phyloP scores from a whole-genome alignment of 2,329 filamentous ascomycete species.

The Elsinoe perseae region DNA sequence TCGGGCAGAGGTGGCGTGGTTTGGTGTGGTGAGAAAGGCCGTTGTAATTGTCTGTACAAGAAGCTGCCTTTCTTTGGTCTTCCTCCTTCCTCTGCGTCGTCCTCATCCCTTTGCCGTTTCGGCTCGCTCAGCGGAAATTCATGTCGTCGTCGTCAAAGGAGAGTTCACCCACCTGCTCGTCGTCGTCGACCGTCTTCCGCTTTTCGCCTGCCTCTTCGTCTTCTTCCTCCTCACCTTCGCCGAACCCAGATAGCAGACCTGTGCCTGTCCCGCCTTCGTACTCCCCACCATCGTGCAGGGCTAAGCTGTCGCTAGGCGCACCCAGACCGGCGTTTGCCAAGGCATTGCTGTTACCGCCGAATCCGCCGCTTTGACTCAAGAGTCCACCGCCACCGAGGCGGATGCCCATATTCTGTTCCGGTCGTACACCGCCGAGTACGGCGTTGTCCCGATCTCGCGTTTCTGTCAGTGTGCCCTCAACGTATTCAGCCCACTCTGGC shows the following conservation, averaged over 20 bases:
- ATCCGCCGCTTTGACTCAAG: constrained; percentile 37
- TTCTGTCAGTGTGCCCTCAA: constrained; percentile 85
- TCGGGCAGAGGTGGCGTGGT: not conserved
- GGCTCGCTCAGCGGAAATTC: constrained; percentile 45
- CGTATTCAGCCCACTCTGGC: constrained; percentile 86
- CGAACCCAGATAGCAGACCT: constrained; percentile 66
- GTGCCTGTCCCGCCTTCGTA: constrained; percentile 29
- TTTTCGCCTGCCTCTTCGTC: constrained; percentile 64
- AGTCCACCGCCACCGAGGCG: constrained; percentile 40
- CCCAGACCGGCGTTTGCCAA: constrained; percentile 76
- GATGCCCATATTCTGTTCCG: constrained; percentile 78
- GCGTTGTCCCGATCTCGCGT: constrained; percentile 95
- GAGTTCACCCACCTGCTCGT: constrained; percentile 61
- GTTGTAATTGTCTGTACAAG: constrained; percentile 16
- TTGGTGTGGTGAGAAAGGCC: not conserved
- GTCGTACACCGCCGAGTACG: constrained; percentile 90
- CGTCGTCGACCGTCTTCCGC: constrained; percentile 42
- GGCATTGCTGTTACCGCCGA: constrained; percentile 48
- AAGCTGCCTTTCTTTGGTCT: not conserved
- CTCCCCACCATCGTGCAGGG: constrained; percentile 28
- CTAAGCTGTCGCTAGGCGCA: constrained; percentile 39
- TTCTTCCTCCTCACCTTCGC: constrained; percentile 92
- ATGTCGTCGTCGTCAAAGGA: constrained; percentile 55
- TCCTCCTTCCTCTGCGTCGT: not conserved
- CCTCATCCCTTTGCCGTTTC: constrained; percentile 14